Base-by-base conservation (phyloP, 2,329 filamentous ascomycete genomes). In the Ophiostoma ips region DNA sequence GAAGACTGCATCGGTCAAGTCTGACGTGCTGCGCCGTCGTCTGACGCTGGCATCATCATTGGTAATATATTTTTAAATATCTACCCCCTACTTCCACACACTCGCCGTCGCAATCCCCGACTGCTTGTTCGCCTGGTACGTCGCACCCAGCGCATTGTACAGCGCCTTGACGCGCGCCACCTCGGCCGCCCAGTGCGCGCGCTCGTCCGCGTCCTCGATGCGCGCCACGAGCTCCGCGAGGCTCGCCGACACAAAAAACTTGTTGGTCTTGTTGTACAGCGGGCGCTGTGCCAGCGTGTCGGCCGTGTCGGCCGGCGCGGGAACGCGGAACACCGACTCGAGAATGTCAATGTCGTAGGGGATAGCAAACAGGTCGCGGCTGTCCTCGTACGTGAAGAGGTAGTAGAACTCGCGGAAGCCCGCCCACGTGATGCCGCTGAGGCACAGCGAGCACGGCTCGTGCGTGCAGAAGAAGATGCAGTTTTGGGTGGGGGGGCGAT, bases 401-500 rank as follows among this genome's bases (percentile, higher is more conserved):
- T 76, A 76, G 59, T 75, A 77, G 50, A 79, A 65, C 59, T 73
- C 69, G 52, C 64, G 66, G 62, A 79, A 78, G 1, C 75, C 74
- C 10, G 71, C 69, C 75, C 75, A 79, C 2, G 74, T 67, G 53
- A 79, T 77, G 13, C 71, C 75, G 55, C 71, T 76, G 10, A 79
- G 62, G 52, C 75, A 78, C 2, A 78, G 65, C 40, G 70, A 75
- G 64, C 75, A 78, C 1, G 75, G 75, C 62, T 79, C 75, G 58
- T 78, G 75, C 0, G 75, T 77, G 5, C 73, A 71, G 52, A 78
- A 68, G 64, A 79, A 78, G 58, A 79, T 58, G 62, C 74, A 77
- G 57, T 74, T 71, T 9, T 62, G 60, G 11, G 63, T 56, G 34
- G 59, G 52, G 3, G 68, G 57, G 2, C 62, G 55, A 30, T 41